Conservation (phyloP, 495 filamentous ascomycete species). For the Xylaria bambusicola region DNA sequence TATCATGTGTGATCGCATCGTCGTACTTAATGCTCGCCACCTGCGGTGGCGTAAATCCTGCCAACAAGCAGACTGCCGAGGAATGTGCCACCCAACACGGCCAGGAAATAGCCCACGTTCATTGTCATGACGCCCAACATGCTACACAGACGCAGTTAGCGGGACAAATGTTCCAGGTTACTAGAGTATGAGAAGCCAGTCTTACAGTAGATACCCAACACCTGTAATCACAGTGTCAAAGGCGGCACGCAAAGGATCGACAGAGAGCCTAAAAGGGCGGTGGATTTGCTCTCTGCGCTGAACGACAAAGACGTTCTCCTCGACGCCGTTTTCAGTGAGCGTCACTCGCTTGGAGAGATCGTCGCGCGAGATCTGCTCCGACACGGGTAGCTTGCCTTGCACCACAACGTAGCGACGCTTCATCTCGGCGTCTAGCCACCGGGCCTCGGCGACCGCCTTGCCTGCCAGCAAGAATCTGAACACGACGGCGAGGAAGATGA, state of each 20-base stretch:
- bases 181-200: constrained; percentile 20
- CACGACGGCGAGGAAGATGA: constrained; percentile 69
- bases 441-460: constrained; percentile 55
- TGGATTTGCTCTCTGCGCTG: constrained; percentile 47
- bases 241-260: constrained; percentile 72
- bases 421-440: constrained; percentile 62
- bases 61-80: constrained; percentile 81
- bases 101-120: constrained; percentile 95
- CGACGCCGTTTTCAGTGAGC: constrained; percentile 67
- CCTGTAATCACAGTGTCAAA: constrained; percentile 70
- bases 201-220: constrained; percentile 87
- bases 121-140: constrained; percentile 99
- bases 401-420: constrained; percentile 76
- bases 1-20: background rate
- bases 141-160: constrained; percentile 48
- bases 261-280: constrained; percentile 74
- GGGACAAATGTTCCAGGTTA: background rate
- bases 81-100: constrained; percentile 80
- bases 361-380: constrained; percentile 52
- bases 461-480: constrained; percentile 70
- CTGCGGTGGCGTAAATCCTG: constrained; percentile 52
- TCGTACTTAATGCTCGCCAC: constrained; percentile 10
- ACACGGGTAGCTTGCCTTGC: constrained; percentile 60
- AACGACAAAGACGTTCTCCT: constrained; percentile 74
- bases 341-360: constrained; percentile 60